Evolutionary conservation across 2,329 filamentous ascomycete species (phyloP), one percentile per base, ranked within the genome.

Genomic region (Dothiorella sarmentorum): DNA sequence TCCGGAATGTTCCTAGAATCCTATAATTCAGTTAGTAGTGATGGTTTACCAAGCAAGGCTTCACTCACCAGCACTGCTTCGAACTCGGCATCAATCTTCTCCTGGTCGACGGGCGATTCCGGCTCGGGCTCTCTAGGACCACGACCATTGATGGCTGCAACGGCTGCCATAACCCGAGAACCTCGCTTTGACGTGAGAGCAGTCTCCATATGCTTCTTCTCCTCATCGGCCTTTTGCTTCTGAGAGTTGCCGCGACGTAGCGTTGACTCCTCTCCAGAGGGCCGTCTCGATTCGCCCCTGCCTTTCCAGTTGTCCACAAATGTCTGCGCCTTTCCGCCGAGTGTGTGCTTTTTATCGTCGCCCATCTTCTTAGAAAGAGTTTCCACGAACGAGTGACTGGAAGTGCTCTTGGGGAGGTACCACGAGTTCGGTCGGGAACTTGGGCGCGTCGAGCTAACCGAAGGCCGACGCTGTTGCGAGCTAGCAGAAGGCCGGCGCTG

Each of bases 1-100:
- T 95, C 90, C 3, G 93, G 92, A 57, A 97, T 96, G 67, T 97
- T 96, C 63, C 93, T 84, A 17, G 92, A 86, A 70, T 96, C 91
- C 73, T 96, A 71, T 73, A 85, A 22, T 7, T 2, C 80, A 3
- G 81, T 87, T 83, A 47, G 85, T 78, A 59, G 73, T 75, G 61
- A 83, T 77, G 62, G 85, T 78, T 65, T 79, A 20, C 42, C 15
- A 27, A 17, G 22, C 1, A 40, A 76, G n/a, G 79, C 76, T 58
- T 82, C 85, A 73, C 44, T 71, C 65, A 84, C 82, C 65, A 87
- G 69, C 29, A 87, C 78, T 51, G 79, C 79, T 66, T 87, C 84
- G 61, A 87, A 87, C 47, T 83, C 83, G 51, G 75, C 78, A 64
- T 89, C 87, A 4, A 84, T 76, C n/a, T 79, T 75, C 63, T 81